These are phyloP conservation scores for Platanthera guangdongensis DNA, from an alignment of 106 monocot species.

Conservation along the genomic window DNA sequence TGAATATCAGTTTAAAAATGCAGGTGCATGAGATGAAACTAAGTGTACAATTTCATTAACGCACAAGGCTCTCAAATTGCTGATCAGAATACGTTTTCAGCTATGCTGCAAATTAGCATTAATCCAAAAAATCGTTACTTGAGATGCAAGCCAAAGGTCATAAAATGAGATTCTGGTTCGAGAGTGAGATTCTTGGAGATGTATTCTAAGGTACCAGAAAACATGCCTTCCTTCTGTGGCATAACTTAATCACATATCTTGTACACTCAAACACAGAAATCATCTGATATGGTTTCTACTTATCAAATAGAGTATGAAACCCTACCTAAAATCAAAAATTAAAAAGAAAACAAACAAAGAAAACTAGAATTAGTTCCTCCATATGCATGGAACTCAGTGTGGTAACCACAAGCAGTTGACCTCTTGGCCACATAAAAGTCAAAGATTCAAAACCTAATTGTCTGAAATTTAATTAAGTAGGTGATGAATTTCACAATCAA, in stretches of 20 bases:
- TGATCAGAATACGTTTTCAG: not conserved
- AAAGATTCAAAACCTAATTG: not conserved
- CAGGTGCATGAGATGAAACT: not conserved
- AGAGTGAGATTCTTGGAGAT: not conserved
- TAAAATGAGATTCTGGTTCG: not conserved
- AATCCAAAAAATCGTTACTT: not conserved
- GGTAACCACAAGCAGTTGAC: not conserved
- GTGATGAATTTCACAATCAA: not conserved
- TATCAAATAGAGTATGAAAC: not conserved
- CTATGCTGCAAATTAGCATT: not conserved
- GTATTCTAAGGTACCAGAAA: not conserved
- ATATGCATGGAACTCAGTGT: not conserved
- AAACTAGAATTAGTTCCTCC: too few species aligned
- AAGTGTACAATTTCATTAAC: not conserved
- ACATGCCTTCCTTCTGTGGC: not conserved
- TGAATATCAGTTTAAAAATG: not conserved
- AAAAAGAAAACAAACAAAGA: not conserved
- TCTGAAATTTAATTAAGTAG: not conserved
- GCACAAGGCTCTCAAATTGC: not conserved
- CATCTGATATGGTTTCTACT: not conserved
- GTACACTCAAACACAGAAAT: not conserved
- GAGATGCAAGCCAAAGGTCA: too few species aligned
- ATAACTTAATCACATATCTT: not conserved
- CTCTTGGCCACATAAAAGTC: not conserved
- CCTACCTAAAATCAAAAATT: not conserved